Base-by-base conservation (phyloP, 768 basidiomycete genomes). In the Leccinum truebloodii region DNA sequence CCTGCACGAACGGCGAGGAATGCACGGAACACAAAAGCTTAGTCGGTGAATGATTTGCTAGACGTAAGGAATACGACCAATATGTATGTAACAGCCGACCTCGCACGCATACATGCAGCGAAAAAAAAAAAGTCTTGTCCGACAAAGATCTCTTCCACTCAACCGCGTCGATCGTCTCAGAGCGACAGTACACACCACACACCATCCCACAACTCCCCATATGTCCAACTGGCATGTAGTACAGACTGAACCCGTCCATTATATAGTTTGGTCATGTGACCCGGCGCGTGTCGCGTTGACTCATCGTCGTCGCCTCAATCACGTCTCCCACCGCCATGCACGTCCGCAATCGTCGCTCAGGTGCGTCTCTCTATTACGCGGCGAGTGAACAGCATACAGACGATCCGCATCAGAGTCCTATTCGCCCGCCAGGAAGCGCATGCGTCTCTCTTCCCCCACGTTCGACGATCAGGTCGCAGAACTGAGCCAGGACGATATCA, bases 381-480 rank as follows among this genome's bases (percentile, higher is more conserved):
- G 20, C 22, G 50, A 28, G 50, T n/a, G 20, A 18, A 4, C 50
- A 9, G 26, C 26, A 30, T 51, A 1, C 28, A 51, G 28, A 51
- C 50, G 2, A 44, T 20, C 16, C 5, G 16, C 4, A 30, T 51
- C 50, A 50, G 41, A 14, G 18, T 24, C 34, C 12, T n/a, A 2
- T 41, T 39, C 81, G 6, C 83, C 82, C n/a, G 67, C 76, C 10
- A 76, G 77, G 44, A 90, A 90, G 72, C 79, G 84, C 22, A 82
- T 83, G 64, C 79, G 88, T 46, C 78, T 88, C 30, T 86, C 87
- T 0, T 88, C 87, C 1, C 87, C 88, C 1, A 83, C 83, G 22
- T 87, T 86, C 61, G 87, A 88, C 61, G 76, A 79, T 51, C 81
- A 81, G 62, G 67, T 83, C 24, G 74, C 62, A 7, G 81, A 81